Base-by-base conservation (phyloP, 1,284 basidiomycete species). In the Ustilago xerochloae region DNA sequence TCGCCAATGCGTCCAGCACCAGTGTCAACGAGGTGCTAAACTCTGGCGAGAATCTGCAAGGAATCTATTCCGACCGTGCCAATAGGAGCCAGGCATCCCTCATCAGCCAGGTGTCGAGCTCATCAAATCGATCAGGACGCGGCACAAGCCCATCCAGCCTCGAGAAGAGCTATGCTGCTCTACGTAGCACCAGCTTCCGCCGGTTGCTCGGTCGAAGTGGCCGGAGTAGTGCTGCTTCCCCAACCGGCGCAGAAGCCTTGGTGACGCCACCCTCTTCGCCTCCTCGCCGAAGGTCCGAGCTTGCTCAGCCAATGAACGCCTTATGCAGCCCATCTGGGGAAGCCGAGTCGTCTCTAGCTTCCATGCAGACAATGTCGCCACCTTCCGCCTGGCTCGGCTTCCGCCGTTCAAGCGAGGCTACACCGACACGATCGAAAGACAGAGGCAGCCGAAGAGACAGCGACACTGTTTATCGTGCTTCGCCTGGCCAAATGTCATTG, bases 141-240 rank as follows among this genome's bases (percentile, higher is more conserved):
- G 50, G 43, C n/a, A 22, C 33, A 6, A 69, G 60, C 26, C 46
- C 60, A 6, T 30, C 60, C 1, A 69, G 56, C 43, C 39, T 63
- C 18, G 57, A 63, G 20, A 63, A 41, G 45, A 69, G 66, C 66
- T 69, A 60, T 33, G 53, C 48, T 20, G 61, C 52, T 3, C 48
- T 69, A 22, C 60, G 66, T 32, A 56, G 48, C 61, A 60, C 61
- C 47, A 69, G 66, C 43, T 63, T 69, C 15, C 66, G 60, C 33
- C 55, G 66, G 9, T 20, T 69, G 10, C 52, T 69, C 0, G 47
- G 66, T 26, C 66, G 66, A 26, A 45, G 52, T 15, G 43, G 36
- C 8, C 48, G 48, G 48, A 59, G 29, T 24, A 43, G 10, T 18
- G 18, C 18, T 15, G 8, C 24, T 4, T 33, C 15, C 2, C n/a